Evolutionary conservation across 768 basidiomycete genomes (phyloP), one percentile per base, ranked within the genome.

Genomic region (Pulveroboletus ravenelii): DNA sequence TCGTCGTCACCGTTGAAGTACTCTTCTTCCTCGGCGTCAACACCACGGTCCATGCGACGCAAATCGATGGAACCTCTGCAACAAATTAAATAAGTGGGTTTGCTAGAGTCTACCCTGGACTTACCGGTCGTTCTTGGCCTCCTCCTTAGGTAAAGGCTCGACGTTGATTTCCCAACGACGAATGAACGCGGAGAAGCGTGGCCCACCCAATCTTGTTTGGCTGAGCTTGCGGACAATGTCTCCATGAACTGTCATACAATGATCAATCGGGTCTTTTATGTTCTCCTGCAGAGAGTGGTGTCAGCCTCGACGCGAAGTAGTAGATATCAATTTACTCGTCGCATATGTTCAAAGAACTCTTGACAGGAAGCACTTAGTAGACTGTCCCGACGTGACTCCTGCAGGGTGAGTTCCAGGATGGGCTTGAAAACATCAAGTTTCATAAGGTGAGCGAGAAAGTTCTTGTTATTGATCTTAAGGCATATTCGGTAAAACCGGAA

Each of bases 1-100:
- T 92, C 89, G 54, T 93, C 91, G 36, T 89, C 89, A 27, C 74
- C 78, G 59, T 94, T 92, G 78, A 96, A 97, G 72, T 96, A 98
- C 52, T 86, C 81, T 66, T 98, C 94, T 66, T 98, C 94, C 53
- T 89, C 87, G 6, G 76, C 75, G 55, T 90, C 89, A 50, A 83
- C 67, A 31, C 70, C 64, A 30, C 78, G 78, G 38, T 76, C 78
- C 48, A 52, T 60, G 68, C 71, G 54, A 60, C 71, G 53, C 17
- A 74, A 70, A 71, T 69, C 64, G 45, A 74, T 71, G 38, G 62
- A 41, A 53, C 70, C 62, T 58, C 79, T 81, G 56, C 38, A 31
- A 45, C 35, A 55, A 50, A 48, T 59, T 47, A 52, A 27, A 52
- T 27, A 52, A 49, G 43, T 5, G 10, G 47, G 25, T 36, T 31